Evolutionary conservation across 805 yeast species (phyloP).

Genomic region (Kodamaea fukazawae): DNA sequence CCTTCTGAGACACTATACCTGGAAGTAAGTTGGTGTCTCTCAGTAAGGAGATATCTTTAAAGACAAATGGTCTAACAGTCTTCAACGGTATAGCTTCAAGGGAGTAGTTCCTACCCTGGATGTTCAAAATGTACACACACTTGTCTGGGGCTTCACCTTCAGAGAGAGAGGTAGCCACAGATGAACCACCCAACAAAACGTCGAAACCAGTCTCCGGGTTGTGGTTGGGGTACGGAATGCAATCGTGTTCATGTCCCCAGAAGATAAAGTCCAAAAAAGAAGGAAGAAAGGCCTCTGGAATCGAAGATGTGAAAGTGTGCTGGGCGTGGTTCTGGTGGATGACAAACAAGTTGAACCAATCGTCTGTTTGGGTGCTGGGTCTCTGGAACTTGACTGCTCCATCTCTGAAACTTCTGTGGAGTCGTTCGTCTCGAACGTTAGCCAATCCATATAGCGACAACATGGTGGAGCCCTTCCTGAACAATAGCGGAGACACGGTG

Average conservation of each 20-base stretch:
- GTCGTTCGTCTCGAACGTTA: constrained; percentile 83
- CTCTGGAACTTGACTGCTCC: constrained; percentile 75
- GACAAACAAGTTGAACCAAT: constrained; percentile 82
- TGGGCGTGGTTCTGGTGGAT: constrained; percentile 90
- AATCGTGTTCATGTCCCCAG: constrained; percentile 99
- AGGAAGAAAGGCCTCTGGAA: constrained; percentile 86
- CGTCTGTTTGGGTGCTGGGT: constrained; percentile 55
- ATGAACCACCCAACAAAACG: constrained; percentile 89
- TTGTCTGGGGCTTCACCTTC: constrained; percentile 81
- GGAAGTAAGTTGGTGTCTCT: constrained; percentile 52
- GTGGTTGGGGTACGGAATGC: constrained; percentile 65
- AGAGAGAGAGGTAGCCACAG: constrained; percentile 85
- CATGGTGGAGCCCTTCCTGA: constrained; percentile 79
- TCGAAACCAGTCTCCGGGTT: constrained; percentile 65
- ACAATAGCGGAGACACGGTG: constrained; percentile 67
- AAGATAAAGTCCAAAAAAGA: constrained; percentile 74
- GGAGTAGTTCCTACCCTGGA: constrained; percentile 55
- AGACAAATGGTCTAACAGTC: constrained; percentile 78
- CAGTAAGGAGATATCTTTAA: constrained; percentile 60
- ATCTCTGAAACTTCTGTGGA: constrained; percentile 77
- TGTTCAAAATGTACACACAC: constrained; percentile 65
- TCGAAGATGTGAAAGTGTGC: constrained; percentile 73
- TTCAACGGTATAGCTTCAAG: constrained; percentile 61
- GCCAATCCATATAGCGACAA: constrained; percentile 87
- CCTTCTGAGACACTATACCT: constrained; percentile 56